Conservation (phyloP, 2,329 filamentous ascomycete species). For the Aspergillus sp. region DNA sequence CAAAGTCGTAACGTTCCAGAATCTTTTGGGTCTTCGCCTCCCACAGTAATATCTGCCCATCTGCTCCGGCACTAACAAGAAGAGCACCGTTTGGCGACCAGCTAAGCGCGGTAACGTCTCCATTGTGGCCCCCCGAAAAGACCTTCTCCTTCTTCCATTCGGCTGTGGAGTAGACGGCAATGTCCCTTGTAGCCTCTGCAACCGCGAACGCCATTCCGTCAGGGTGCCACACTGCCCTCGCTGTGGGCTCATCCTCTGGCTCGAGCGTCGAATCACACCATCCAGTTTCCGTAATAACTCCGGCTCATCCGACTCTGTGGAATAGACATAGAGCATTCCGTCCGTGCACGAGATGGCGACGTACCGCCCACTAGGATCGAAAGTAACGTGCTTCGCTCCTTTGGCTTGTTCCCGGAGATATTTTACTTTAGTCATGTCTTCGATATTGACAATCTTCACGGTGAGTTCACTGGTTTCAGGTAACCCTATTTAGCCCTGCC, state of each 20-base stretch:
- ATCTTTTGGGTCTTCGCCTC: conserved; percentile 80
- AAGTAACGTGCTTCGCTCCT: conserved; percentile 84
- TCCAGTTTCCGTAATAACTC: conserved; percentile 76
- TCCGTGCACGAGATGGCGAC: conserved; percentile 80
- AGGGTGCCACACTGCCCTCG: conserved; percentile 79
- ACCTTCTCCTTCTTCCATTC: conserved; percentile 81
- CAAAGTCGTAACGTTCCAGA: conserved; percentile 67
- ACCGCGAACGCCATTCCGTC: conserved; percentile 86
- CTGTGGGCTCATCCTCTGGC: conserved; percentile 65
- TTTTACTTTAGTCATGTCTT: conserved; percentile 67
- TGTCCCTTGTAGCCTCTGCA: conserved; percentile 70
- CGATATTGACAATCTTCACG: conserved; percentile 77
- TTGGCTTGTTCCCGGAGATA: conserved; percentile 75
- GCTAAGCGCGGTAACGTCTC: conserved; percentile 74
- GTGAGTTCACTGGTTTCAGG: conserved; percentile 58
- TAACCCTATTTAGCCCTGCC: conserved; percentile 1
- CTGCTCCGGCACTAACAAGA: conserved; percentile 55
- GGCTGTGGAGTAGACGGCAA: conserved; percentile 76
- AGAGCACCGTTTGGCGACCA: conserved; percentile 96
- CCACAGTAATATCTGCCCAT: conserved; percentile 58
- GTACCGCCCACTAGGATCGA: conserved; percentile 69
- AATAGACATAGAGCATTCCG: conserved; percentile 85
- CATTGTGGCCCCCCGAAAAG: conserved; percentile 72
- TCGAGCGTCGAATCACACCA: conserved; percentile 75
- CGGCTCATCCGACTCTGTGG: conserved; percentile 66